Evolutionary conservation across 441 rosid species (phyloP).

Genomic region (Biscutella laevigata): DNA sequence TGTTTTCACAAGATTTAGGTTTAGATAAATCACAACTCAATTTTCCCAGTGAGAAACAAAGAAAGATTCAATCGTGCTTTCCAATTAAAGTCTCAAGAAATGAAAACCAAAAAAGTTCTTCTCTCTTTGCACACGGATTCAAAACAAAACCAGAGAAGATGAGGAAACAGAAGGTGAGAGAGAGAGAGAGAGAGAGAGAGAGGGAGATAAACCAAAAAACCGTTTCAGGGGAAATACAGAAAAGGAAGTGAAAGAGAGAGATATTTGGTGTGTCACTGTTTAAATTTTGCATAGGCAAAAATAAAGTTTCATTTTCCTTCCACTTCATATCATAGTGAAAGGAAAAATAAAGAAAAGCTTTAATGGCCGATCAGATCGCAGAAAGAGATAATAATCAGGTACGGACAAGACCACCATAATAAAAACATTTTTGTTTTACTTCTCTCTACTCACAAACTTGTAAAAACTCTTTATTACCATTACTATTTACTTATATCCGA

Average conservation of each 20-base stretch:
- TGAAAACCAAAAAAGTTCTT: constrained; percentile 4
- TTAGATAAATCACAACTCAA: too few relatives aligned
- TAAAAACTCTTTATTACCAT: too few relatives aligned
- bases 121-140: background rate
- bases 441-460: background rate
- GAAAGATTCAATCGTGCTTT: too few relatives aligned
- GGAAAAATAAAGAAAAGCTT: constrained; percentile 24
- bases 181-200: background rate
- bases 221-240: constrained; percentile 16
- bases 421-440: background rate
- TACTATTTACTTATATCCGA: too few relatives aligned
- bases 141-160: constrained; percentile 6
- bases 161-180: too few relatives aligned
- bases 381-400: constrained; percentile 23
- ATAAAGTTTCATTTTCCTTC: constrained; percentile 4
- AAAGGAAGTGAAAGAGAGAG: constrained; percentile 12
- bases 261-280: background rate
- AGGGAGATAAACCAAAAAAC: background rate
- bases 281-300: constrained; percentile 6
- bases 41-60: too few relatives aligned
- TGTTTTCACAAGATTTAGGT: too few relatives aligned
- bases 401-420: constrained; percentile 29
- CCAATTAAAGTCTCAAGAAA: constrained; percentile 7
- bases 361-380: constrained; percentile 37
- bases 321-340: constrained; percentile 20